phyloP scores from a whole-genome alignment of 352 stramenopile species.

The Phytopythium chamaehyphon region DNA sequence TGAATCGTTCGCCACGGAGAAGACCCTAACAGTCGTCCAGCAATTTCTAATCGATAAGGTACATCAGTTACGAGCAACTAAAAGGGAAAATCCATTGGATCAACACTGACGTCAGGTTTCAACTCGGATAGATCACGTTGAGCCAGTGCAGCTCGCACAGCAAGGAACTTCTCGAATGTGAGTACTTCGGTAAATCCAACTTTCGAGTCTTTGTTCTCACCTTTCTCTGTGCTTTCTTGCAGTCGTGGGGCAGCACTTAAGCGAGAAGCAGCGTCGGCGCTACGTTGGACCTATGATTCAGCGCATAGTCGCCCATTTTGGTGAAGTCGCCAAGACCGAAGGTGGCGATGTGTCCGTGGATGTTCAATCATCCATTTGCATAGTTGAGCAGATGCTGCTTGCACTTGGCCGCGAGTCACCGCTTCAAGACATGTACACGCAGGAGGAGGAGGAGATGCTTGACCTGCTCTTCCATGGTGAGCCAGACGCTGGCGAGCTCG shows the following conservation, averaged over 20 bases:
- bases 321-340: conserved; percentile 16
- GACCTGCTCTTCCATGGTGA: conserved; percentile 39
- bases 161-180: conserved; percentile 59
- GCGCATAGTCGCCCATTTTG: conserved; percentile 29
- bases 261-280: conserved; percentile 28
- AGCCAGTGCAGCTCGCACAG: conserved; percentile 48
- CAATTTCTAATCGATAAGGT: conserved; percentile 35
- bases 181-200: conserved; percentile 1
- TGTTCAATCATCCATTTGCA: conserved; percentile 59
- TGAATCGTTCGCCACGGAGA: conserved; percentile 23
- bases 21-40: conserved; percentile 23
- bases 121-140: conserved; percentile 29
- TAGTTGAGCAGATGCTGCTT: conserved; percentile 63
- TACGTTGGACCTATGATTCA: conserved; percentile 39
- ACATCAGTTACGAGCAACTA: background rate
- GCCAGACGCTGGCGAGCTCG: background rate
- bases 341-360: conserved; percentile 50
- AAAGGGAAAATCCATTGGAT: background rate
- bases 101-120: background rate
- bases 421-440: conserved; percentile 73
- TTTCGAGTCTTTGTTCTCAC: background rate
- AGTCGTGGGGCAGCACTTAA: conserved; percentile 35
- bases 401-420: conserved; percentile 48
- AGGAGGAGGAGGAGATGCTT: conserved; percentile 71
- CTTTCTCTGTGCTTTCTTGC: background rate